Base-by-base conservation (phyloP, 2,329 filamentous ascomycete species). In the Pseudogymnoascus sp. region DNA sequence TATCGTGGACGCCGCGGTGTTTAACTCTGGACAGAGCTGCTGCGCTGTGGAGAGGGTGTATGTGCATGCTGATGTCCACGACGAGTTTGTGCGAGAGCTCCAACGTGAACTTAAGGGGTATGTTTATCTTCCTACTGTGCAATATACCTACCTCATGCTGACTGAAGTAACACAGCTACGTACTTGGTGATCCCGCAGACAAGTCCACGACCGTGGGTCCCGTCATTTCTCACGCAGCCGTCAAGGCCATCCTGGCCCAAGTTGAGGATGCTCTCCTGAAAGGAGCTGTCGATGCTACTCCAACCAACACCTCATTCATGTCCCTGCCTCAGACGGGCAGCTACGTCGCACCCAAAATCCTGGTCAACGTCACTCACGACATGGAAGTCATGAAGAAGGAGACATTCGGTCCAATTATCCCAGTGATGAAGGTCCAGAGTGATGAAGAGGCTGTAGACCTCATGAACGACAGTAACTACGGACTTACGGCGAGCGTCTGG, bases 321-420 rank as follows among this genome's bases (percentile, higher is more conserved):
- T 42, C 38, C 38, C 85, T 87, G 59, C 90, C 90, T 2, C 65
- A 83, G 16, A 86, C 86, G 72, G 84, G 82, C 1, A 85, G 80
- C 74, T 86, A 83, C 75, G 76, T 86, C 65, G 72, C 78, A 28
- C 83, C 84, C 0, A 84, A 83, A 2, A 83, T 87, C 62, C 80
- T 86, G 31, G 77, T 80, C 34, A 80, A 82, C 63, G 82, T 83
- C n/a, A 79, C 81, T 0, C 82, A 84, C 66, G 76, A 81, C 46
- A 80, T 82, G 1, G 72, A 78, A 7, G 75, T 86, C n/a, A 82
- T 85, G 12, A 72, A 76, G 42, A 84, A 86, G 67, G 84, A 87
- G 70, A 80, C 83, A 2, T 87, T 86, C 66, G 83, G 81, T 0
- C 87, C 87, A 0, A 84, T 89, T 25, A 76, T 88, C 1, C 86